Evolutionary conservation across 257 asterid species (phyloP).

Genomic region (Thymus mandschuricus): DNA sequence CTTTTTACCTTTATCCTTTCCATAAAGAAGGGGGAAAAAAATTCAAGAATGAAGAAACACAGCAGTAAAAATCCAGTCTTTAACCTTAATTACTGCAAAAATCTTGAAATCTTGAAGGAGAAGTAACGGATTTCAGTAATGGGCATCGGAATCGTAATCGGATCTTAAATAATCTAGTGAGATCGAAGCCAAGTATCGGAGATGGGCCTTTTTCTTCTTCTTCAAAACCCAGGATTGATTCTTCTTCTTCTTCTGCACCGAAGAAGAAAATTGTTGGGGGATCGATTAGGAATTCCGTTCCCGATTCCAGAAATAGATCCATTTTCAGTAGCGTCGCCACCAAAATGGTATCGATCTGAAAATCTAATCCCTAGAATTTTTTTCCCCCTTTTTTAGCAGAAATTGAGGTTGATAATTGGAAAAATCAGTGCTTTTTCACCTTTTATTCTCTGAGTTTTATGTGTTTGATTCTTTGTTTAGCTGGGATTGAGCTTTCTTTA

Average conservation of each 20-base stretch:
- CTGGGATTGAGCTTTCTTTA: constrained; percentile 4
- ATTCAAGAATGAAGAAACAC: not conserved
- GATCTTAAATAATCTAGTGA: constrained; percentile 38
- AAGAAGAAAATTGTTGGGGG: constrained; percentile 58
- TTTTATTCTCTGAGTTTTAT: constrained; percentile 1
- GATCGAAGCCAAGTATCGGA: constrained; percentile 38
- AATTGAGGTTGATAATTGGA: constrained; percentile 26
- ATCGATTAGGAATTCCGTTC: constrained; percentile 48
- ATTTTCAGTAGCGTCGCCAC: constrained; percentile 26
- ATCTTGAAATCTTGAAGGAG: constrained; percentile 26
- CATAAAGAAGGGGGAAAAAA: not conserved
- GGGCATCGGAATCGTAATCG: not conserved
- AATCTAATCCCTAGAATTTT: not conserved
- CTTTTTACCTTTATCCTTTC: no score
- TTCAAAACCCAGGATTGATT: constrained; percentile 52
- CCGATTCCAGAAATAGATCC: constrained; percentile 53
- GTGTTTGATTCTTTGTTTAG: not conserved
- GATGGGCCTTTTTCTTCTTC: constrained; percentile 54
- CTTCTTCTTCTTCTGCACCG: constrained; percentile 32
- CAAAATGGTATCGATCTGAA: constrained; percentile 35
- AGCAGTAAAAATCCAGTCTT: constrained; percentile 26
- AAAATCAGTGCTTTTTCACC: not conserved
- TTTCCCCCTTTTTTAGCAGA: not conserved
- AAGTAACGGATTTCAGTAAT: not conserved
- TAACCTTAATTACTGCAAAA: not conserved